Conservation (phyloP, 2,329 filamentous ascomycete genomes). For the Alternaria postmessia region DNA sequence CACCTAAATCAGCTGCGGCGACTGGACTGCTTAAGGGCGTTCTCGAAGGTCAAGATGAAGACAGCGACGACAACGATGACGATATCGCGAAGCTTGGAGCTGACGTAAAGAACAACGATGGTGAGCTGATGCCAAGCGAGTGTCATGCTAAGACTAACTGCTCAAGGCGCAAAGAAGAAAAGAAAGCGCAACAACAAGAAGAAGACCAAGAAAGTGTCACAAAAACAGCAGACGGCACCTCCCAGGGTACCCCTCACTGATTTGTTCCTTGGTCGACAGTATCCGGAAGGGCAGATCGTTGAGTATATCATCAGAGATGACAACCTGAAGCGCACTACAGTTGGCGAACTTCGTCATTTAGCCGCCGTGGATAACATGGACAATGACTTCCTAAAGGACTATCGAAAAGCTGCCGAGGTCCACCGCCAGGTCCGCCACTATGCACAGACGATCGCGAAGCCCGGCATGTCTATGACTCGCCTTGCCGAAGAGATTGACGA, state of each 20-base stretch:
- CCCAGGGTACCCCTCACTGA: slow-evolving; percentile 75
- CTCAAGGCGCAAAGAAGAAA: slow-evolving; percentile 73
- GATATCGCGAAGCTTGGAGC: slow-evolving; percentile 52
- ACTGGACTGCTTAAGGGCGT: slow-evolving; percentile 46
- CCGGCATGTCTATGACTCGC: slow-evolving; percentile 77
- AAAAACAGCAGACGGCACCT: slow-evolving; percentile 71
- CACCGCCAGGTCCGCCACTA: slow-evolving; percentile 86
- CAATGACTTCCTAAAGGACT: slow-evolving; percentile 77
- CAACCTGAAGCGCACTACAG: slow-evolving; percentile 78
- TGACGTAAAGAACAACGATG: slow-evolving; percentile 33
- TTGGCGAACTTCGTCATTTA: slow-evolving; percentile 81
- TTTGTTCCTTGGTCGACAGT: slow-evolving; percentile 73
- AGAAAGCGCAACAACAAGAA: slow-evolving; percentile 74
- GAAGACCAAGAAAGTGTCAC: slow-evolving; percentile 69
- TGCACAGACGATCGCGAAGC: slow-evolving; percentile 78
- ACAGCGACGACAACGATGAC: slow-evolving; percentile 58
- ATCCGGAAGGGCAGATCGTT: slow-evolving; percentile 78
- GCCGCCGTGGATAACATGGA: slow-evolving; percentile 70
- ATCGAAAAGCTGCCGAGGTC: slow-evolving; percentile 83
- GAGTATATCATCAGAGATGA: slow-evolving; percentile 72
- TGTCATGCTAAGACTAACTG: slow-evolving; percentile 14
- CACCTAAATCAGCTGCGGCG: slow-evolving; percentile 45
- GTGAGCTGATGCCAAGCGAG: slow-evolving; percentile 16
- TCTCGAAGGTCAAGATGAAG: slow-evolving; percentile 57
- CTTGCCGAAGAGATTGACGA: slow-evolving; percentile 87